Evolutionary conservation across 2,329 filamentous ascomycete genomes (phyloP).

Genomic region (Talaromyces sp.): DNA sequence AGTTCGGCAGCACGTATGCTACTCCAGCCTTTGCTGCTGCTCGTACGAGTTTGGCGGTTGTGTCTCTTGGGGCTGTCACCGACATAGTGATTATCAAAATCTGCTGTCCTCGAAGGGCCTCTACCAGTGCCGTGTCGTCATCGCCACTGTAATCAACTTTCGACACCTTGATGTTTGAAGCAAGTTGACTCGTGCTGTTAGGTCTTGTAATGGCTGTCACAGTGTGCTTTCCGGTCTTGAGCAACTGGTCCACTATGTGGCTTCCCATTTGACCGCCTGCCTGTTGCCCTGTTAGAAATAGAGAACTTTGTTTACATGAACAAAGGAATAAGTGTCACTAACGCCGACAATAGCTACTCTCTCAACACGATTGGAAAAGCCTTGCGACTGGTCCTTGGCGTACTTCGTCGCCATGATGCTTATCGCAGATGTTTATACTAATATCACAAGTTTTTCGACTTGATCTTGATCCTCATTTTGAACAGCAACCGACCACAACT

Average conservation of each 20-base stretch:
- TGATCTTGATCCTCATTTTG: too few relatives aligned
- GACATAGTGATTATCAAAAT: conserved; percentile 52
- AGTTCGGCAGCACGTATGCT: conserved; percentile 52
- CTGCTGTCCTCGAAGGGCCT: conserved; percentile 51
- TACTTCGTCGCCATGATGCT: not conserved
- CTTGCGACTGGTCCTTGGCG: conserved; percentile 1
- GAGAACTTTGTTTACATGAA: not conserved
- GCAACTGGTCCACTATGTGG: not conserved
- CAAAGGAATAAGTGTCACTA: not conserved
- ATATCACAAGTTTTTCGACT: too few relatives aligned
- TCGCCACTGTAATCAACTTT: conserved; percentile 21
- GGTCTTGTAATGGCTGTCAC: conserved; percentile 1
- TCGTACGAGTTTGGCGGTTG: conserved; percentile 41
- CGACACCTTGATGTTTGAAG: not conserved
- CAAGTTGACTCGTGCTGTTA: not conserved
- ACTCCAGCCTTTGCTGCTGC: conserved; percentile 53
- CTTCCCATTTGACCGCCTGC: conserved; percentile 1
- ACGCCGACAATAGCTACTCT: conserved; percentile 6
- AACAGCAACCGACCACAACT: too few relatives aligned
- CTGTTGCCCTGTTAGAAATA: not conserved
- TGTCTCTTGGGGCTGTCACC: conserved; percentile 37
- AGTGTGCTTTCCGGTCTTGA: conserved; percentile 2
- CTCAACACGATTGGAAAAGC: not conserved
- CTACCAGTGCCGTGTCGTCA: conserved; percentile 35
- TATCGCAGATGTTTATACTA: too few relatives aligned